Base-by-base conservation (phyloP, 2,329 filamentous ascomycete species). In the Emergomyces pasteurianus region DNA sequence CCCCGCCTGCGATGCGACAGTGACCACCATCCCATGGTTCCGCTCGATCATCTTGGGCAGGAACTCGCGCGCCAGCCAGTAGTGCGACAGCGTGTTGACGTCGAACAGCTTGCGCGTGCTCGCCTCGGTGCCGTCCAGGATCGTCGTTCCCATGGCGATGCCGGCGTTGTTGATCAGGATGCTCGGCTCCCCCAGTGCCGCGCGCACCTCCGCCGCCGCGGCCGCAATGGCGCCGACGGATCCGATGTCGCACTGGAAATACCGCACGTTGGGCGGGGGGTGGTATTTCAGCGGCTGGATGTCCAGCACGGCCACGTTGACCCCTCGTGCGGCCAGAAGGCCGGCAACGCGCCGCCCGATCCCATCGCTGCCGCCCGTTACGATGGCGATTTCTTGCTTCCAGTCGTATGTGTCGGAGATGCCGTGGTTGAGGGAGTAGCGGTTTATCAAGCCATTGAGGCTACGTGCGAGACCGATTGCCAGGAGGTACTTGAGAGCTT, bases 21-120 rank as follows among this genome's bases (percentile, higher is more conserved):
- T 90, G 26, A 90, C 85, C 47, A 90, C 72, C 79, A 88, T 88
- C 62, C 88, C 87, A 74, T 90, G 87, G 74, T 89, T 84, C 14
- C 69, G 69, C 8, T 73, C 69, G 58, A 86, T 73, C 80, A 91
- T 87, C 65, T 75, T 70, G 0, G 87, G 87, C 1, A 91, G 75
- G 72, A 90, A 90, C 61, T 85, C 81, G 68, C 84, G 81, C 7
- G 80, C 74, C n/a, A 85, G 79, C 78, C 81, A 85, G 76, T 83
- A 89, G 73, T 87, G 86, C 2, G 84, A 78, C 38, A 90, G 71
- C 0, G 84, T 77, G 73, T 90, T 91, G 66, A 90, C 84, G 62
- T 85, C 84, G 71, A 90, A 89, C 58, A 86, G 87, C 67, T 86
- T 82, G 43, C 82, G 81, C 64, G 88, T 78, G 65, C 86, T 81